These are phyloP conservation scores for Lagenidium giganteum DNA, from an alignment of 352 stramenopile species.

Conservation along the genomic window DNA sequence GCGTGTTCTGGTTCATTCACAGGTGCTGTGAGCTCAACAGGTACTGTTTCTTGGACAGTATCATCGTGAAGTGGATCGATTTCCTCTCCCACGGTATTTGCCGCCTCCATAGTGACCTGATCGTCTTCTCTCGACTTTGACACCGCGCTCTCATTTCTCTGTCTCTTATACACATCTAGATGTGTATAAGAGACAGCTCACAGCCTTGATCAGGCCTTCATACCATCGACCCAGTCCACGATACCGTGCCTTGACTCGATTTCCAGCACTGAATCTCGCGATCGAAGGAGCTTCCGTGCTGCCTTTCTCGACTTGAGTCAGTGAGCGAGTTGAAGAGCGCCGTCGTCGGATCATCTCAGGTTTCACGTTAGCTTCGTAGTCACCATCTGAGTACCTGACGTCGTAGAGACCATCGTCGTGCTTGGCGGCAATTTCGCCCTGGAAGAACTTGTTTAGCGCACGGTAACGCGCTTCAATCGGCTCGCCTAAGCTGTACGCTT, in stretches of 20 bases:
- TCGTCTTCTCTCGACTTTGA: too few relatives aligned
- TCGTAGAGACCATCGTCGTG: constrained; percentile 4
- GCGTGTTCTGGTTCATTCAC: too few relatives aligned
- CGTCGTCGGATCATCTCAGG: constrained; percentile 5
- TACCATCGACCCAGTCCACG: constrained; percentile 2
- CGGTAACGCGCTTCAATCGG: constrained; percentile 8
- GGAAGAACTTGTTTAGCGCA: constrained; percentile 5
- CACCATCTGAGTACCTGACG: constrained; percentile 13
- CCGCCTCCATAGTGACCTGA: too few relatives aligned
- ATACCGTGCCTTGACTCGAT: neutral
- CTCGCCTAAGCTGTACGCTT: constrained; percentile 1
- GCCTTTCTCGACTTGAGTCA: neutral
- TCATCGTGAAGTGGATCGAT: too few relatives aligned
- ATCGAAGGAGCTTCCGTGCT: neutral
- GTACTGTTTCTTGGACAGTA: too few relatives aligned
- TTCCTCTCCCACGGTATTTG: too few relatives aligned
- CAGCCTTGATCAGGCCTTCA: neutral
- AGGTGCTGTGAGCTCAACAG: too few relatives aligned
- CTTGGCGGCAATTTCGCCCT: constrained; percentile 11
- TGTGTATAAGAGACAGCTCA: too few relatives aligned
- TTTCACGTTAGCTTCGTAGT: constrained; percentile 10
- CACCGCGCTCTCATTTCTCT: too few relatives aligned
- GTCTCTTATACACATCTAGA: too few relatives aligned
- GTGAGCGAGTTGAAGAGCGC: neutral
- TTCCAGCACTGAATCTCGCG: neutral